A percentile compares a stretch with the other conserved stretches of the same genome.
Evolutionary conservation across 1,284 basidiomycete genomes (phyloP).

Genomic region (Sporisorium scitamineum): DNA sequence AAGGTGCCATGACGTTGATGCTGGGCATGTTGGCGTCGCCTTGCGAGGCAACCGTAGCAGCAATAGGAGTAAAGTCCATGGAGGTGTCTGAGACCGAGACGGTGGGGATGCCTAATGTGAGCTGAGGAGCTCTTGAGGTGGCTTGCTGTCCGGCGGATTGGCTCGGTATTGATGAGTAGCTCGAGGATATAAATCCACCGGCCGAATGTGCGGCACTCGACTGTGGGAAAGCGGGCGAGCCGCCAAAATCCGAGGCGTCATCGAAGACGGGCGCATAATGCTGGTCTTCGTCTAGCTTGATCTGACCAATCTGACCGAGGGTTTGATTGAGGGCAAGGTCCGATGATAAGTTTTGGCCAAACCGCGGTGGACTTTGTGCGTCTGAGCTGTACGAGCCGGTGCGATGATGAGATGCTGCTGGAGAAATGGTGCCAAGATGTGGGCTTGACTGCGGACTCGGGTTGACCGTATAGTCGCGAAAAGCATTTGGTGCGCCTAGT

Average conservation of each 20-base stretch:
- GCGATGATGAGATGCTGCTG: constrained; percentile 28
- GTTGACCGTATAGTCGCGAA: constrained; percentile 33
- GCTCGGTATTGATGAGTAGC: constrained; percentile 9
- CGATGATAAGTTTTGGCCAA: constrained; percentile 14
- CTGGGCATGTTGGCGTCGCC: constrained; percentile 34
- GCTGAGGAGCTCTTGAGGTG: constrained; percentile 23
- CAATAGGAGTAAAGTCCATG: constrained; percentile 39
- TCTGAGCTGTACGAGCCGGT: constrained; percentile 40
- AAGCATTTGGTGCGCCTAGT: constrained; percentile 15
- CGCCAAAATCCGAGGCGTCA: constrained; percentile 26
- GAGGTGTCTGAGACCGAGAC: constrained; percentile 39
- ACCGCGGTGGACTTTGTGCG: constrained; percentile 19
- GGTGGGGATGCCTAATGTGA: constrained; percentile 40
- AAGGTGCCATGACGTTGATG: constrained; percentile 55
- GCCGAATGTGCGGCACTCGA: constrained; percentile 1
- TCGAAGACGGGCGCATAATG: constrained; percentile 37
- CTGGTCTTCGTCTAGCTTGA: constrained; percentile 39
- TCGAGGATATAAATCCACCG: constrained; percentile 6
- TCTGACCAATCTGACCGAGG: constrained; percentile 42
- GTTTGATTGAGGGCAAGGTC: constrained; percentile 32
- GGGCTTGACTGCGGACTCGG: constrained; percentile 47
- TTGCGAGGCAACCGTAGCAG: constrained; percentile 11
- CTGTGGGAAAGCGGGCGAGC: constrained; percentile 18
- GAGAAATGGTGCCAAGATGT: constrained; percentile 18
- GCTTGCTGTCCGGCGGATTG: constrained; percentile 4